phyloP scores from a whole-genome alignment of 2,329 filamentous ascomycete genomes.

The Paracamarosporium sp. region DNA sequence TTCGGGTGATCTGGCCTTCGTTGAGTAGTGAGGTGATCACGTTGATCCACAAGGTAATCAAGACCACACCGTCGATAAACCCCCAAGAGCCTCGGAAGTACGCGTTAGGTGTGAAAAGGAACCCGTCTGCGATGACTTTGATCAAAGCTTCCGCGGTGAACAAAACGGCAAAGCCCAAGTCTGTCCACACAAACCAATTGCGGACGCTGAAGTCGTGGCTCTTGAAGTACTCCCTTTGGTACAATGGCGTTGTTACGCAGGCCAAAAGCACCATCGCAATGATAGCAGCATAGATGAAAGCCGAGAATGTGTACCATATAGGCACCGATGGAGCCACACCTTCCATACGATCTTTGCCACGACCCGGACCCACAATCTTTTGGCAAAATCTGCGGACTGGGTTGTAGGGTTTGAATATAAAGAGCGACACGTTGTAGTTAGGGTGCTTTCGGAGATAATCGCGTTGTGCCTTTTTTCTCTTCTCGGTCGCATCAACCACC shows the following conservation, averaged over 20 bases:
- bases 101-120: slow-evolving; percentile 96
- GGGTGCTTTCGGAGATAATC: slow-evolving; percentile 89
- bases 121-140: slow-evolving; percentile 93
- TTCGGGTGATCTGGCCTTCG: slow-evolving; percentile 84
- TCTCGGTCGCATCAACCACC: slow-evolving; percentile 82
- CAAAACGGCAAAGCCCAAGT: slow-evolving; percentile 84
- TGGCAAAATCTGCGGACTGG: slow-evolving; percentile 84
- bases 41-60: slow-evolving; percentile 95
- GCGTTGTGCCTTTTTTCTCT: slow-evolving; percentile 84
- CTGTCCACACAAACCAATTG: slow-evolving; percentile 96
- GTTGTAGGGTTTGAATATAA: slow-evolving; percentile 81
- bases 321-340: slow-evolving; percentile 88
- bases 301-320: slow-evolving; percentile 92
- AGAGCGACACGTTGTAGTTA: slow-evolving; percentile 90
- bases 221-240: slow-evolving; percentile 85
- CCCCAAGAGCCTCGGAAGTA: slow-evolving; percentile 98
- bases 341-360: slow-evolving; percentile 85
- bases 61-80: slow-evolving; percentile 88
- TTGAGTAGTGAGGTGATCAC: slow-evolving; percentile 82
- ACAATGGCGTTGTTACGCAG: slow-evolving; percentile 91
- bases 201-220: slow-evolving; percentile 64
- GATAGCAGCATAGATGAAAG: slow-evolving; percentile 91
- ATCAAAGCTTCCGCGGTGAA: slow-evolving; percentile 88
- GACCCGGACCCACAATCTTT: slow-evolving; percentile 86
- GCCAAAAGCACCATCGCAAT: slow-evolving; percentile 98